Evolutionary conservation across 169 alveolate genomes (phyloP), one percentile per base, ranked within the genome.

Genomic region (Theileria sp.): DNA sequence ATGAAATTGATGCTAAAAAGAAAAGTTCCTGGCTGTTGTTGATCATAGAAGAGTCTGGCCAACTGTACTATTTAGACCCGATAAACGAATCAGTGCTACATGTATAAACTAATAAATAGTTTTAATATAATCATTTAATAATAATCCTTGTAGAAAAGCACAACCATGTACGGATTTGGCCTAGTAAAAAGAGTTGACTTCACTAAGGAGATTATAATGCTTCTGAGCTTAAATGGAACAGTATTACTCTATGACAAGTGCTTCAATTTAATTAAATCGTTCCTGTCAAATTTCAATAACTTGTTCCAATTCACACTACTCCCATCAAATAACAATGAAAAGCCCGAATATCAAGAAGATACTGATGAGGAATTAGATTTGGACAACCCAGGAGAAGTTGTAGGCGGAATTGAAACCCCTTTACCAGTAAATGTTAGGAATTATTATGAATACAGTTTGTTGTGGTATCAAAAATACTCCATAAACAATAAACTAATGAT

Each of bases 41-140:
- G 19, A 60, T 83, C n/a, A 75, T 76, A 62, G 78, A 81, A 25
- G 86, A 83, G 60, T 71, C 80, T 21, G 89, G 89, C 6, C 3
- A 21, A 62, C 28, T 83, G n/a, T 74, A 56, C 28, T 61, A 50
- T 66, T 44, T 71, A 25, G 86, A 83, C 77, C 89, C 89, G 6
- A 36, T 60, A 12, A 30, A 74, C n/a, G 86, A 83, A 49, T 74
- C 77, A n/a, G 36, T 28, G 26, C 5, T 74, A 36, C 23, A 25
- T 34, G 80, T 74, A 74, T 6, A 23, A 26, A 38, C 3, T 7
- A 5, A 0, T 44, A 44, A 8, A 44, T 28, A 32, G 62, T 12
- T 49, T 67, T 67, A 3, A 28, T 23, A 28, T 10, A 17, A 28
- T 60, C 10, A 60, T 23, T 25, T 60, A 60, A 0, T 60, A 15